These are phyloP conservation scores for Penicillium polonicum DNA, from an alignment of 2,329 filamentous ascomycete genomes.

Conservation along the genomic window DNA sequence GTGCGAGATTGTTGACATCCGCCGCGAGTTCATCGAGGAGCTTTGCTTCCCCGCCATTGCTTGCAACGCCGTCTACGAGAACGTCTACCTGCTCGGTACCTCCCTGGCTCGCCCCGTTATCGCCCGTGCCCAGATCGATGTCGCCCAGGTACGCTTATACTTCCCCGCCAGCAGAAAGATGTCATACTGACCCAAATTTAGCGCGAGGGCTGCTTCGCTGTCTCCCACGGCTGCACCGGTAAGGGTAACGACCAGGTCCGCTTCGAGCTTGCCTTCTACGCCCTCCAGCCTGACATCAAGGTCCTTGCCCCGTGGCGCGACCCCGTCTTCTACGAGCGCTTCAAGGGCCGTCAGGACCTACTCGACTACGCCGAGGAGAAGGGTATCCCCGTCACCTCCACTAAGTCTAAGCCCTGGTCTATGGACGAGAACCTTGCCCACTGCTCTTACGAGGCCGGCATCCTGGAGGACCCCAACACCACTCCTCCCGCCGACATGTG, in stretches of 20 bases:
- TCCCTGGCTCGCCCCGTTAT: conserved; percentile 49
- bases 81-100: conserved; percentile 59
- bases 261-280: conserved; percentile 53
- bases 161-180: neutral
- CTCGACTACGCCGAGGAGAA: conserved; percentile 50
- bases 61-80: conserved; percentile 66
- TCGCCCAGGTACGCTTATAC: conserved; percentile 25
- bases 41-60: conserved; percentile 72
- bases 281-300: conserved; percentile 49
- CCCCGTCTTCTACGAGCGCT: conserved; percentile 50
- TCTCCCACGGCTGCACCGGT: conserved; percentile 49
- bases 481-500: conserved; percentile 76
- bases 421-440: conserved; percentile 61
- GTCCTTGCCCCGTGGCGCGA: conserved; percentile 52
- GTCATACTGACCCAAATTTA: conserved; percentile 16
- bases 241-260: conserved; percentile 52
- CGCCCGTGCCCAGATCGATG: conserved; percentile 45
- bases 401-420: conserved; percentile 52
- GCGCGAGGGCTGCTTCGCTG: conserved; percentile 45
- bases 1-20: conserved; percentile 64
- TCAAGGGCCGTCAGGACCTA: conserved; percentile 50
- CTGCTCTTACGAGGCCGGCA: conserved; percentile 71
- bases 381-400: conserved; percentile 49
- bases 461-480: conserved; percentile 52
- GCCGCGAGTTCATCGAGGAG: conserved; percentile 74